Evolutionary conservation across 2,329 filamentous ascomycete genomes (phyloP), one percentile per base, ranked within the genome.

Genomic region (Aspergillus pseudotamarii): DNA sequence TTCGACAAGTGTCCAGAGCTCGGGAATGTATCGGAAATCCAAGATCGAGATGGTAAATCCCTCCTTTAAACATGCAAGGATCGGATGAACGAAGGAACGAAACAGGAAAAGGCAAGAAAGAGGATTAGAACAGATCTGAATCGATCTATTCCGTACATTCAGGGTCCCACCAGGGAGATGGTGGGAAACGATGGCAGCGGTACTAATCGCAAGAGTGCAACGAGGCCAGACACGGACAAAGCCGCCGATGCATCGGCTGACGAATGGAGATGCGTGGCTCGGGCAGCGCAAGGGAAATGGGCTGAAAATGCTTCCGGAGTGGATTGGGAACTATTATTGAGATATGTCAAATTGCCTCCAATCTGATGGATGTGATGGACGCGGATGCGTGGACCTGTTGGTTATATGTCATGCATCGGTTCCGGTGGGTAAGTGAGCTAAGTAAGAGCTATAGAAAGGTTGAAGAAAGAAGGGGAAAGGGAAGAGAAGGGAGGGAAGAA

Each of bases 391-490:
- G 51, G 66, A 61, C 56, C 60, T 62, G 63, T 67, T 65, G 68
- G 63, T 67, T 65, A 69, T 68, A 69, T 69, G 66, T 69, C 68
- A 67, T 68, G 68, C 68, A 67, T 67, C 59, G 60, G 64, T 60
- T 50, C 58, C 58, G 34, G 63, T 64, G 58, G 66, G 61, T 60
- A 57, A 23, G 10, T 36, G 16, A 41, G 38, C 16, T 30, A 21
- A 36, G 21, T 30, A 21, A 36, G 21, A 45, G 38, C 30, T 46
- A 23, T 53, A 60, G 53, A 59, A 48, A 53, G 23, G 48, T 26
- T n/a, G 58, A 58, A 19, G 36, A 23, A n/a, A 23, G 43, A 53
- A 26, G 51, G 51, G 60, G 34, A 55, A 54, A 55, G 28, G 51
- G 58, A 61, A 28, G 57, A 59, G n/a, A 38, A 26, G n/a, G 53